These are phyloP conservation scores for Lentinula boryana DNA, from an alignment of 768 basidiomycete species.

Conservation along the genomic window DNA sequence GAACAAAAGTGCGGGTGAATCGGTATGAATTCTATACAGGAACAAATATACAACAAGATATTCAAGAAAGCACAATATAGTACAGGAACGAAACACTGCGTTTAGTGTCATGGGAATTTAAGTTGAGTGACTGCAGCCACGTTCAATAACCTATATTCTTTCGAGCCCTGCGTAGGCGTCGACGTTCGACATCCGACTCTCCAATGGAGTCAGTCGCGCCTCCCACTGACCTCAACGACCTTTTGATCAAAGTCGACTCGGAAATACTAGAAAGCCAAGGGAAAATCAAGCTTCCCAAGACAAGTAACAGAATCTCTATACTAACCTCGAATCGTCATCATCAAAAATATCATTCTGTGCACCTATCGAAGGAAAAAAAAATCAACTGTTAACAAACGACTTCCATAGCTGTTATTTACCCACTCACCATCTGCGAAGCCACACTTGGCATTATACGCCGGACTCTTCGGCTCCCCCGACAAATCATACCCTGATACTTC, in stretches of 20 bases:
- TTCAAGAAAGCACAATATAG: no score
- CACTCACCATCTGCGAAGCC: conserved; percentile 37
- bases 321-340: not conserved
- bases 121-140: no score
- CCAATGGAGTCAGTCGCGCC: not conserved
- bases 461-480: conserved; percentile 32
- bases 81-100: no score
- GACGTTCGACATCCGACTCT: not conserved
- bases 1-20: no score
- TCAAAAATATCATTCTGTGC: conserved; percentile 37
- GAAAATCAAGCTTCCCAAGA: not conserved
- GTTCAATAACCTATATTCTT: not conserved
- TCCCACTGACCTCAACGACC: not conserved
- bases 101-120: no score
- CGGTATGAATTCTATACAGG: no score
- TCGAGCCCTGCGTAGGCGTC: not conserved
- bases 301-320: no score
- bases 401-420: not conserved
- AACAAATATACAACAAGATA: no score
- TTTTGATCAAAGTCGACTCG: not conserved
- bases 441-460: conserved; percentile 41
- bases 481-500: conserved; percentile 26
- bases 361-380: conserved; percentile 16
- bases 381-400: not conserved
- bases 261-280: not conserved